phyloP scores from a whole-genome alignment of 2,329 filamentous ascomycete genomes.

The Hortaea sp. region DNA sequence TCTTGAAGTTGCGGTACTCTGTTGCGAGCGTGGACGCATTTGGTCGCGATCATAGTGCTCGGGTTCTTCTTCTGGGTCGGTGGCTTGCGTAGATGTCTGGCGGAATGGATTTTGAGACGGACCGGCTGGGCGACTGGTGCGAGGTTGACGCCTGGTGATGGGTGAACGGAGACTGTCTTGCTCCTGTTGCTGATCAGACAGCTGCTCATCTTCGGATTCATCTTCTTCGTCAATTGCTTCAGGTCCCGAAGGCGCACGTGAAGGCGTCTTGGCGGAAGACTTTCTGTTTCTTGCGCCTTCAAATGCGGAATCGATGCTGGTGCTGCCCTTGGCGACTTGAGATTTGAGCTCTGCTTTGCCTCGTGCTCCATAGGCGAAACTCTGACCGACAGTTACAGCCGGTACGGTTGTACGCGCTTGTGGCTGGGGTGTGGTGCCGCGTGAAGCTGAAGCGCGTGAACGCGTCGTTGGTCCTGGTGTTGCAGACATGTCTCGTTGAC shows the following conservation, averaged over 20 bases:
- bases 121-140: too few relatives aligned
- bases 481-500: not conserved
- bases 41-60: too few relatives aligned
- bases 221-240: not conserved
- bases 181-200: not conserved
- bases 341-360: constrained; percentile 5
- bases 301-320: not conserved
- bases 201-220: not conserved
- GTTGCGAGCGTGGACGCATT: too few relatives aligned
- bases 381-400: constrained; percentile 3
- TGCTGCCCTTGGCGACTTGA: constrained; percentile 2
- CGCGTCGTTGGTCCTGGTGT: not conserved
- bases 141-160: too few relatives aligned
- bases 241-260: not conserved
- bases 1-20: too few relatives aligned
- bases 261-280: not conserved
- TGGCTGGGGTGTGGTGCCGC: not conserved
- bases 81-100: too few relatives aligned
- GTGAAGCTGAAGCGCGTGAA: not conserved
- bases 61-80: too few relatives aligned
- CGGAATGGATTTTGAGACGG: too few relatives aligned
- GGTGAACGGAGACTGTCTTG: too few relatives aligned
- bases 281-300: not conserved
- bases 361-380: constrained; percentile 8
- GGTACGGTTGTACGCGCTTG: constrained; percentile 2